A percentile compares a stretch with the other conserved stretches of the same genome.
These are phyloP conservation scores for Podaxis sp. DNA, from an alignment of 768 basidiomycete species.

Conservation along the genomic window DNA sequence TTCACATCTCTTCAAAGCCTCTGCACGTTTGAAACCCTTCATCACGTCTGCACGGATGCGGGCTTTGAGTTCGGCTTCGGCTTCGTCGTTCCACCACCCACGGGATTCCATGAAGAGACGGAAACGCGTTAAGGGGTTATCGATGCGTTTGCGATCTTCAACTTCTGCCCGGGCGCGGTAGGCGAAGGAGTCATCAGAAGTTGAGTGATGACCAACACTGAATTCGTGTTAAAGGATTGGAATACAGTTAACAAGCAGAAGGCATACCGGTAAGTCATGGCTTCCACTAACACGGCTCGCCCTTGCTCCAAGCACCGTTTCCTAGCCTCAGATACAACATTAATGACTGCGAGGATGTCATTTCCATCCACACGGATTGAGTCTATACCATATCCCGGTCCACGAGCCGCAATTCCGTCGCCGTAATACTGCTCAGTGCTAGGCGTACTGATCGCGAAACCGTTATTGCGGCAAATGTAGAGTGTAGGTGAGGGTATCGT, in stretches of 20 bases:
- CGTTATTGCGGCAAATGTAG: constrained; percentile 80
- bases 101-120: constrained; percentile 80
- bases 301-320: constrained; percentile 72
- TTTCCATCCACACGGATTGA: constrained; percentile 94
- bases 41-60: constrained; percentile 73
- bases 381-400: constrained; percentile 90
- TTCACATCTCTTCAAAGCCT: constrained; percentile 64
- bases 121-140: constrained; percentile 86
- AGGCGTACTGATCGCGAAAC: constrained; percentile 95
- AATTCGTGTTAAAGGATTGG: background rate
- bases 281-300: constrained; percentile 82
- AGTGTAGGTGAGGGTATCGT: constrained; percentile 74
- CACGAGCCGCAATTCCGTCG: constrained; percentile 90
- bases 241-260: constrained; percentile 10
- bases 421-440: constrained; percentile 87
- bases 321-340: constrained; percentile 71
- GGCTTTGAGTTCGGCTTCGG: constrained; percentile 71
- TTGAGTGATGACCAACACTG: constrained; percentile 92
- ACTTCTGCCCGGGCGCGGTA: constrained; percentile 90
- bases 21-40: constrained; percentile 75
- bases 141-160: constrained; percentile 87
- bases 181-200: constrained; percentile 94
- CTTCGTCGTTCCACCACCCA: constrained; percentile 81
- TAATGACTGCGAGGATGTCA: constrained; percentile 82
- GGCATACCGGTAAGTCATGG: constrained; percentile 83